Percentiles rank a stretch among this genome's conserved stretches.
phyloP scores from a whole-genome alignment of 2,329 filamentous ascomycete genomes.

The Cryphonectria nitschkei region DNA sequence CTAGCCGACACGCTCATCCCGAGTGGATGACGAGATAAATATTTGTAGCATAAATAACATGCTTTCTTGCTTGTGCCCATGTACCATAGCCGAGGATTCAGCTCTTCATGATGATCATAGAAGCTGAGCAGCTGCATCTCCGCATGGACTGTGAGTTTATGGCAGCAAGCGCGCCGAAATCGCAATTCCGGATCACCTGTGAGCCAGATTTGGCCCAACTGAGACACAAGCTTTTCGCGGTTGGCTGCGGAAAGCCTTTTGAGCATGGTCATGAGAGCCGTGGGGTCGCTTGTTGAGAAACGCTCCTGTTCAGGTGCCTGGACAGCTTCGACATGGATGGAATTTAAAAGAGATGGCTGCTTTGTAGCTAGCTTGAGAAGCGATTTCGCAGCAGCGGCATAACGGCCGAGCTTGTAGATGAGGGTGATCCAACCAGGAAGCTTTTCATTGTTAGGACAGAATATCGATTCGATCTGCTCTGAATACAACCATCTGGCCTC shows the following conservation, averaged over 20 bases:
- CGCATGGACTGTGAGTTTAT: conserved; percentile 36
- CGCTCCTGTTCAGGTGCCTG: background rate
- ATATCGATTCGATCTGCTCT: conserved; percentile 30
- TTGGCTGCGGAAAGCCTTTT: background rate
- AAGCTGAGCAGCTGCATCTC: conserved; percentile 40
- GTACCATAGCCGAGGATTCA: conserved; percentile 32
- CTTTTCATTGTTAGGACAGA: conserved; percentile 17
- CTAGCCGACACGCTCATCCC: conserved; percentile 35
- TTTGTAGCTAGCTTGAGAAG: conserved; percentile 37
- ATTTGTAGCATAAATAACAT: conserved; percentile 39
- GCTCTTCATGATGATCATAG: conserved; percentile 35
- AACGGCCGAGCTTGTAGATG: conserved; percentile 37
- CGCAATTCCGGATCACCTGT: background rate
- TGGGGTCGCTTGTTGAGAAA: background rate
- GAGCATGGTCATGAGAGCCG: background rate
- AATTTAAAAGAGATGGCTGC: conserved; percentile 32
- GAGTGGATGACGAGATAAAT: conserved; percentile 34
- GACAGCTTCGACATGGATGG: conserved; percentile 32
- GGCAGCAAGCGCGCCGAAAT: background rate
- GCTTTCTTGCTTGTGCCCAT: conserved; percentile 42
- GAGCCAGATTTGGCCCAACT: background rate
- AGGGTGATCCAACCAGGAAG: conserved; percentile 28
- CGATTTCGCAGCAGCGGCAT: conserved; percentile 34
- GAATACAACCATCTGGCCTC: conserved; percentile 35
- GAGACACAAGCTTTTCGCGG: background rate